Evolutionary conservation across 73 alveolate genomes (phyloP), one percentile per base, ranked within the genome.

Genomic region (Effrenium voratum): DNA sequence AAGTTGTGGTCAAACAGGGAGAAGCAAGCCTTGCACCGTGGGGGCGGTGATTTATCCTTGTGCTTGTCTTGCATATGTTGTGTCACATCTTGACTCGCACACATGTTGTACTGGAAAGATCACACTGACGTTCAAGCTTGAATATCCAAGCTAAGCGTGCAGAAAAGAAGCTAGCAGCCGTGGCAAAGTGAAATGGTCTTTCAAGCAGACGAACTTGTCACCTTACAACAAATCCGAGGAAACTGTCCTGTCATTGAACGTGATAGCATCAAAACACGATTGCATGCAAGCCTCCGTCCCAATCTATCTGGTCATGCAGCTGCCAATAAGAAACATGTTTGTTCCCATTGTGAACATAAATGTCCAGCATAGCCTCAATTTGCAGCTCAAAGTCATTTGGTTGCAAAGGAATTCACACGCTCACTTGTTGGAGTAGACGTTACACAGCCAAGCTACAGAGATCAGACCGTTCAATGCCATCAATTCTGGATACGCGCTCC

Each of bases 1-100:
- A 85, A 85, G 81, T 85, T 85, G 94, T 85, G 94, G 94, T 85
- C 94, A 59, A 85, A 85, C 80, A 85, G 81, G 15, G 94, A 85
- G 82, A 85, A 85, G 82, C 94, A 55, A 12, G 94, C 92, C 92
- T 82, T 16, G 43, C 32, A n/a, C n/a, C n/a, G n/a, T n/a, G n/a
- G n/a, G n/a, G n/a, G n/a, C n/a, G n/a, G n/a, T n/a, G n/a, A n/a
- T n/a, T n/a, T n/a, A n/a, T n/a, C n/a, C n/a, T n/a, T n/a, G n/a
- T n/a, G n/a, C n/a, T n/a, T n/a, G n/a, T n/a, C n/a, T n/a, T n/a
- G n/a, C n/a, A n/a, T n/a, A n/a, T n/a, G n/a, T n/a, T n/a, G n/a
- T n/a, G n/a, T n/a, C n/a, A n/a, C n/a, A n/a, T n/a, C n/a, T n/a
- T n/a, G n/a, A n/a, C n/a, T n/a, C n/a, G n/a, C n/a, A n/a, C n/a